Percentiles rank a stretch among this genome's conserved stretches.
Conservation (phyloP, 257 asterid genomes). For the Gardenia jasminoides region DNA sequence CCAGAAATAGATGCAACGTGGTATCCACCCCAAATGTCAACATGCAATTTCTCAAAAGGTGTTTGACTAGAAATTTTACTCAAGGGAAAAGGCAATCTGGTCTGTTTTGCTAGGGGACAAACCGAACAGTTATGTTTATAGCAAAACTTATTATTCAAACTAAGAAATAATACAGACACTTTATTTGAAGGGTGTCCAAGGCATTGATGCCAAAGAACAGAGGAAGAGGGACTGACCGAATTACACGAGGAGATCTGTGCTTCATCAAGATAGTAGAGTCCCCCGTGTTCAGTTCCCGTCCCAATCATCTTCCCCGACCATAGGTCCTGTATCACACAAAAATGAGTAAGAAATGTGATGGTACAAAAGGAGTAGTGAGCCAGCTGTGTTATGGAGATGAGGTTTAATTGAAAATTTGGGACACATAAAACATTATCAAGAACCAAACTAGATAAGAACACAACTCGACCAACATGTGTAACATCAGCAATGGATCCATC, state of each 20-base stretch:
- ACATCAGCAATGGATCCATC: neutral
- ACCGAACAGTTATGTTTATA: neutral
- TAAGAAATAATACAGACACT: neutral
- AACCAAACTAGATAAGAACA: neutral
- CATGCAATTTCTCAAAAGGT: slow-evolving; percentile 9
- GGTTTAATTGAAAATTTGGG: slow-evolving; percentile 2
- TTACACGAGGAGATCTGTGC: neutral
- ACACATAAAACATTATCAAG: slow-evolving; percentile 17
- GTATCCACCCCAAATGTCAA: slow-evolving; percentile 24
- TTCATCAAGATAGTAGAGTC: slow-evolving; percentile 14
- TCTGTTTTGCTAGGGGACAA: slow-evolving; percentile 13
- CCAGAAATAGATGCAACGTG: slow-evolving; percentile 15
- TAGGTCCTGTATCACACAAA: slow-evolving; percentile 18
- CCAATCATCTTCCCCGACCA: slow-evolving; percentile 21
- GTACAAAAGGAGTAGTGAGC: neutral
- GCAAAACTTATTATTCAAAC: slow-evolving; percentile 1
- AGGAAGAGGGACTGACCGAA: neutral
- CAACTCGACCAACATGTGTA: slow-evolving; percentile 11
- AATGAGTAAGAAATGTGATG: neutral
- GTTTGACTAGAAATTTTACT: neutral
- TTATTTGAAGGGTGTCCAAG: slow-evolving; percentile 9
- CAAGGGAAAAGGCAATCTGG: too few species aligned
- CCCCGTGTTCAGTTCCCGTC: slow-evolving; percentile 8
- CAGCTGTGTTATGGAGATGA: slow-evolving; percentile 3
- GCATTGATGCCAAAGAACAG: slow-evolving; percentile 6